phyloP scores from a whole-genome alignment of 2,329 filamentous ascomycete species.

The Geosmithia morbida region DNA sequence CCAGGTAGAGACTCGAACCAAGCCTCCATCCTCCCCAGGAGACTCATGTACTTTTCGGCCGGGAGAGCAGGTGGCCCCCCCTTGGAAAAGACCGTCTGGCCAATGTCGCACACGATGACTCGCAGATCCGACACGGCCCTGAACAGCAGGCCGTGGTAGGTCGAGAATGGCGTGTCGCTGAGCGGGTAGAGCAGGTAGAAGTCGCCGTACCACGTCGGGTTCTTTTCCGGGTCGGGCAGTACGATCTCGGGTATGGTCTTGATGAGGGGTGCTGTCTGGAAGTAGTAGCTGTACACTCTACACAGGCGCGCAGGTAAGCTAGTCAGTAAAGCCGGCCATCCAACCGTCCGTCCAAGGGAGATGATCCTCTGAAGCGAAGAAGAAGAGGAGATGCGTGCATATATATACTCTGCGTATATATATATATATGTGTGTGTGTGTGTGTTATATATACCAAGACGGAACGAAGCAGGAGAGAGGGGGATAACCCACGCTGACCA shows the following conservation, averaged over 20 bases:
- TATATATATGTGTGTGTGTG: no score
- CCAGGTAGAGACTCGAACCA: conserved; percentile 15
- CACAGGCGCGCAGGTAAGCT: background rate
- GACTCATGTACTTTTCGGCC: conserved; percentile 7
- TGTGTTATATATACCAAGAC: no score
- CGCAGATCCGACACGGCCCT: conserved; percentile 12
- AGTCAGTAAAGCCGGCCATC: background rate
- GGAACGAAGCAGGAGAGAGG: no score
- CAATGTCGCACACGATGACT: conserved; percentile 18
- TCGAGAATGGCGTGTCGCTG: conserved; percentile 7
- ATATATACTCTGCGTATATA: no score
- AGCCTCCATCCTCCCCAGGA: conserved; percentile 6
- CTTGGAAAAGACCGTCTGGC: conserved; percentile 5
- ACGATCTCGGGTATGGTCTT: conserved; percentile 12
- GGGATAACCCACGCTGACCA: conserved; percentile 13
- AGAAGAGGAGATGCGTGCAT: no score
- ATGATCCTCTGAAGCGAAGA: no score
- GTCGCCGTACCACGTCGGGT: conserved; percentile 18
- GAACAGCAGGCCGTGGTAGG: conserved; percentile 13
- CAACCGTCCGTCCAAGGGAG: background rate
- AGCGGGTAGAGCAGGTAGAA: conserved; percentile 19
- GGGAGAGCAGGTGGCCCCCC: conserved; percentile 3
- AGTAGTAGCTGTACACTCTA: conserved; percentile 7
- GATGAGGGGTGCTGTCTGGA: conserved; percentile 13
- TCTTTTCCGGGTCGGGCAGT: conserved; percentile 12